Percentiles rank a stretch among this genome's conserved stretches.
These are phyloP conservation scores for Fusarium sp. DNA, from an alignment of 2,329 filamentous ascomycete genomes.

Conservation along the genomic window DNA sequence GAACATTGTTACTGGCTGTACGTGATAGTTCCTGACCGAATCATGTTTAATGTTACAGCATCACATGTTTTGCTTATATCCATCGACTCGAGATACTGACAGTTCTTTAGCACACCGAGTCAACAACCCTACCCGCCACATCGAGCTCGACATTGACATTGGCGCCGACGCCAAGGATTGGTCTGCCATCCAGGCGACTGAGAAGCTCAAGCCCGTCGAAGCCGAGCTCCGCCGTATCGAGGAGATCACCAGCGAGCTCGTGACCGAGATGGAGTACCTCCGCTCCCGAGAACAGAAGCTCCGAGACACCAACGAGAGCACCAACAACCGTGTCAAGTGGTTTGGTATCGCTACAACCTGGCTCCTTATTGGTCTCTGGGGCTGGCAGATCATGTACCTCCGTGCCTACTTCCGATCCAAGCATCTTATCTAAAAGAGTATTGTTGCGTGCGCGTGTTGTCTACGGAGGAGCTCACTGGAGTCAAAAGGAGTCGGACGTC, in stretches of 20 bases:
- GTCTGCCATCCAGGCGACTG: constrained; percentile 93
- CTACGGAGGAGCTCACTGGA: constrained; percentile 19
- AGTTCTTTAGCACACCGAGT: constrained; percentile 43
- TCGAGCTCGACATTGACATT: constrained; percentile 96
- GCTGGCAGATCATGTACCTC: constrained; percentile 98
- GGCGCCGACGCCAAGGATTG: constrained; percentile 98
- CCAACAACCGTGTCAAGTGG: constrained; percentile 98
- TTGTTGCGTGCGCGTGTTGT: constrained; percentile 37
- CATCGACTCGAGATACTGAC: constrained; percentile 23
- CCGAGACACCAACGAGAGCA: constrained; percentile 99
- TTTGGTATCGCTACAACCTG: constrained; percentile 96
- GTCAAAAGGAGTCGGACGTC: constrained; percentile 15
- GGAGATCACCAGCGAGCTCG: constrained; percentile 89
- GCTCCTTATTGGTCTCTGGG: constrained; percentile 88
- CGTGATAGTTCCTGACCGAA: constrained; percentile 52
- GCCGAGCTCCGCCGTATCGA: constrained; percentile 93
- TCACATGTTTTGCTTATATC: constrained; percentile 22
- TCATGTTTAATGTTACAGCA: constrained; percentile 3
- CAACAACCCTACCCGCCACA: constrained; percentile 70
- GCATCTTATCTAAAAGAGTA: constrained; percentile 55
- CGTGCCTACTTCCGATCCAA: constrained; percentile 90
- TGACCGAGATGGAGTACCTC: constrained; percentile 96
- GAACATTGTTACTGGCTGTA: constrained; percentile 81
- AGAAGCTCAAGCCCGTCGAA: constrained; percentile 98
- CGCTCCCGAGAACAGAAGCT: constrained; percentile 91